A percentile compares a stretch with the other conserved stretches of the same genome.
These are phyloP conservation scores for Naganishia friedmannii DNA, from an alignment of 768 basidiomycete genomes.

Conservation along the genomic window DNA sequence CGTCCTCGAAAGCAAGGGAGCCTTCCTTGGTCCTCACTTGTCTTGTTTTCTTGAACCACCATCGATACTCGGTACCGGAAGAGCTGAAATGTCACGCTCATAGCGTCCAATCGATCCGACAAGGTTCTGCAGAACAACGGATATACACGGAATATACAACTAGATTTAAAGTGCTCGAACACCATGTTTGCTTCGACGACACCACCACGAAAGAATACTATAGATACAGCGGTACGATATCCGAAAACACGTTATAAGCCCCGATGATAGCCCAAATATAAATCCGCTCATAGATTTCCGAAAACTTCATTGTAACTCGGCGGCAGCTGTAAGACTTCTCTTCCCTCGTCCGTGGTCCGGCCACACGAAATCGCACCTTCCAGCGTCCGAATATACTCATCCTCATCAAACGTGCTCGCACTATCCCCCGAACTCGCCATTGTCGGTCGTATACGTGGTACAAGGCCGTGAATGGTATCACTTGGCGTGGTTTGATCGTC, in stretches of 20 bases:
- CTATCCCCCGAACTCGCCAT: neutral
- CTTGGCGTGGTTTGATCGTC: constrained; percentile 1
- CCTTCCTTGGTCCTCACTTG: too few species aligned
- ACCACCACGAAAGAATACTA: neutral
- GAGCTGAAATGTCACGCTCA: too few species aligned
- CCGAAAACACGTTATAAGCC: neutral
- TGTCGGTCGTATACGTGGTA: neutral
- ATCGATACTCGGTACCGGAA: too few species aligned
- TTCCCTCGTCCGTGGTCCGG: neutral
- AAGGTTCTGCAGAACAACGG: neutral
- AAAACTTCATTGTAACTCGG: constrained; percentile 21
- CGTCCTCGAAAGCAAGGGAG: too few species aligned
- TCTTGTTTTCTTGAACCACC: too few species aligned
- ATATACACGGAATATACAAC: neutral
- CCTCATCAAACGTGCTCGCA: constrained; percentile 6
- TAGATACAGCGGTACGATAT: neutral
- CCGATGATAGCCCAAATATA: neutral
- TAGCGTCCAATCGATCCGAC: too few species aligned
- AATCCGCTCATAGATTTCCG: constrained; percentile 3
- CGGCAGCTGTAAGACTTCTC: constrained; percentile 5
- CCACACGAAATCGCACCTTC: constrained; percentile 13
- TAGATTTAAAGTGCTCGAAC: neutral
- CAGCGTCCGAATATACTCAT: constrained; percentile 20
- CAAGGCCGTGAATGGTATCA: neutral
- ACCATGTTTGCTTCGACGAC: neutral